Conservation (phyloP, 176 grass and related monocot genomes). For the Juncus inflexus region DNA sequence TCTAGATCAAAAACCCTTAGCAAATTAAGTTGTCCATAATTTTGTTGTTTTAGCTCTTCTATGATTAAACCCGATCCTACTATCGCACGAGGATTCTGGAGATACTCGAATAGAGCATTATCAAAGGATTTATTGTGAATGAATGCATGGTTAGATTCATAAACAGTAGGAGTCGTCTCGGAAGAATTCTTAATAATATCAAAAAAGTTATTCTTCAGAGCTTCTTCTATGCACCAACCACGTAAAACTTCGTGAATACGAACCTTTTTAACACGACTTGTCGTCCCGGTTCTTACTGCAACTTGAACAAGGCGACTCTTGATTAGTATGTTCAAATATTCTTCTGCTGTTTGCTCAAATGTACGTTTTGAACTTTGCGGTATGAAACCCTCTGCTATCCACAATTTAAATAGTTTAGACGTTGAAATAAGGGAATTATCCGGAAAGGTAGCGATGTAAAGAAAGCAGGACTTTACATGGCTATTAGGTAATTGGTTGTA, state of each 20-base stretch:
- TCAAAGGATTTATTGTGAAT: not conserved
- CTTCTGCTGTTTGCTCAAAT: conserved; percentile 15
- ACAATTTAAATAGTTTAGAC: conserved; percentile 26
- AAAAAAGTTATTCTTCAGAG: conserved; percentile 13
- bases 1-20: conserved; percentile 7
- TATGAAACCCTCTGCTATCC: conserved; percentile 18
- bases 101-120: conserved; percentile 15
- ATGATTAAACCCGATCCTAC: not conserved
- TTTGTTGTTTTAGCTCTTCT: conserved; percentile 16
- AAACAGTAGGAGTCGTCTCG: not conserved
- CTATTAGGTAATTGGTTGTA: conserved; percentile 18
- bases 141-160: not conserved
- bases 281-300: not conserved
- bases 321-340: conserved; percentile 1
- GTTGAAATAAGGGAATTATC: conserved; percentile 17
- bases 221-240: conserved; percentile 15
- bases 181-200: conserved; percentile 20
- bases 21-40: conserved; percentile 6
- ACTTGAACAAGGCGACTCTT: conserved; percentile 20
- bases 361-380: not conserved
- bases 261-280: conserved; percentile 16
- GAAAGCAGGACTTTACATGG: conserved; percentile 20
- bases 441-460: conserved; percentile 23
- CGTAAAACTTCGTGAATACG: conserved; percentile 10
- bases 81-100: conserved; percentile 18